Evolutionary conservation across 208 protist genomes (phyloP).

Genomic region (Herpetomonas samuelpessoai): DNA sequence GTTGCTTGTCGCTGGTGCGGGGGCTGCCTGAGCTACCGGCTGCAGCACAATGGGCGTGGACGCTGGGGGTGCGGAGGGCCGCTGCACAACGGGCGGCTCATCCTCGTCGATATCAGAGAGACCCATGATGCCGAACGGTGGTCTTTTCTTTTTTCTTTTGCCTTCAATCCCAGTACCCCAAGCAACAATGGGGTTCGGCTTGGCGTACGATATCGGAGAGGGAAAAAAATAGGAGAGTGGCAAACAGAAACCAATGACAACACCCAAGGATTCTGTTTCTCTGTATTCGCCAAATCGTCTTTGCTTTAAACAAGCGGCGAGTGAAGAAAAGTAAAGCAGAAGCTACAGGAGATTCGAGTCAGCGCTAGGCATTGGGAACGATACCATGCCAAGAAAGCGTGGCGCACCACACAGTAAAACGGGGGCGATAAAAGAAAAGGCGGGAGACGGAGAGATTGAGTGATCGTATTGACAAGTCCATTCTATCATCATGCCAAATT

Average conservation of each 20-base stretch:
- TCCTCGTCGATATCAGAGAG: constrained; percentile 83
- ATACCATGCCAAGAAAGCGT: too few relatives aligned
- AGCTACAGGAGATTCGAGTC: too few relatives aligned
- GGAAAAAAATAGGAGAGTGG: neutral
- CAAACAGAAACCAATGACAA: neutral
- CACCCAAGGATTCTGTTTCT: too few relatives aligned
- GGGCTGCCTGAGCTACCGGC: neutral
- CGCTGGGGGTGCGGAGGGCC: neutral
- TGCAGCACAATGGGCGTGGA: neutral
- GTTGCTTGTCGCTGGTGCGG: neutral
- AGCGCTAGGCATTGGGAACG: too few relatives aligned
- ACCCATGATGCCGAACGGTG: constrained; percentile 35
- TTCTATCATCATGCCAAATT: too few relatives aligned
- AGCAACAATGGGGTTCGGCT: neutral
- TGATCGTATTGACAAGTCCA: too few relatives aligned
- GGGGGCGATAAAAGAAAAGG: too few relatives aligned
- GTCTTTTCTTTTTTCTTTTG: constrained; percentile 1
- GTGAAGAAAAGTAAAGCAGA: too few relatives aligned
- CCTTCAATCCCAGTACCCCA: neutral
- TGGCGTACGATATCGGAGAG: neutral
- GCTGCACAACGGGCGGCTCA: constrained; percentile 14
- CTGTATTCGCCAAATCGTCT: too few relatives aligned
- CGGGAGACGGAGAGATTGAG: too few relatives aligned
- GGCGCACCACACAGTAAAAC: too few relatives aligned
- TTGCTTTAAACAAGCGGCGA: too few relatives aligned